Conservation (phyloP, 129 eudicot species). For the Saussurea involucrata region DNA sequence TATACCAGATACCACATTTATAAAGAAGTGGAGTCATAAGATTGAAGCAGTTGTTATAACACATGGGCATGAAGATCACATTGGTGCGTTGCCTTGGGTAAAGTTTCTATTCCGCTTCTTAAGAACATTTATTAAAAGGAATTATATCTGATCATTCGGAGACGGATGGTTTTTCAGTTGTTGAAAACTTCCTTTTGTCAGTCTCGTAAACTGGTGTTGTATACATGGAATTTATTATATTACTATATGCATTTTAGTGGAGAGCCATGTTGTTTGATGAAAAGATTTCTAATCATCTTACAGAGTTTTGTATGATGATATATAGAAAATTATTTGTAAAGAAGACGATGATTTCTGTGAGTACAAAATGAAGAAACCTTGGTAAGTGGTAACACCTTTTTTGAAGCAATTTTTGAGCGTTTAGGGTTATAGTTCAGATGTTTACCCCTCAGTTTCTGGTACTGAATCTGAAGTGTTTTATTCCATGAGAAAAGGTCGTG, state of each 20-base stretch:
- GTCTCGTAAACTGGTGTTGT: background rate
- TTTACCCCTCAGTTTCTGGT: background rate
- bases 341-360: no score
- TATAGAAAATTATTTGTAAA: no score
- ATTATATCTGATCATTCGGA: background rate
- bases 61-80: slow-evolving; percentile 99
- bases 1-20: slow-evolving; percentile 92
- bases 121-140: background rate
- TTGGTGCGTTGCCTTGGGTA: slow-evolving; percentile 99
- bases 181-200: background rate
- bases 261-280: background rate
- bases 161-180: background rate
- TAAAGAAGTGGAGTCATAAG: slow-evolving; percentile 94
- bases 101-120: slow-evolving; percentile 44
- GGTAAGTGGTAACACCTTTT: background rate
- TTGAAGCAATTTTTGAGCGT: background rate
- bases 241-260: background rate
- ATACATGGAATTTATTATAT: background rate
- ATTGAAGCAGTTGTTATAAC: slow-evolving; percentile 98
- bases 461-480: no score
- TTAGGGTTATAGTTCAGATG: background rate
- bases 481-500: no score
- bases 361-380: background rate
- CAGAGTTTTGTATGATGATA: background rate
- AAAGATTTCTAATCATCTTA: background rate